Percentiles rank a stretch among this genome's conserved stretches.
phyloP scores from a whole-genome alignment of 345 rosid species.

The Syzygium oleosum region DNA sequence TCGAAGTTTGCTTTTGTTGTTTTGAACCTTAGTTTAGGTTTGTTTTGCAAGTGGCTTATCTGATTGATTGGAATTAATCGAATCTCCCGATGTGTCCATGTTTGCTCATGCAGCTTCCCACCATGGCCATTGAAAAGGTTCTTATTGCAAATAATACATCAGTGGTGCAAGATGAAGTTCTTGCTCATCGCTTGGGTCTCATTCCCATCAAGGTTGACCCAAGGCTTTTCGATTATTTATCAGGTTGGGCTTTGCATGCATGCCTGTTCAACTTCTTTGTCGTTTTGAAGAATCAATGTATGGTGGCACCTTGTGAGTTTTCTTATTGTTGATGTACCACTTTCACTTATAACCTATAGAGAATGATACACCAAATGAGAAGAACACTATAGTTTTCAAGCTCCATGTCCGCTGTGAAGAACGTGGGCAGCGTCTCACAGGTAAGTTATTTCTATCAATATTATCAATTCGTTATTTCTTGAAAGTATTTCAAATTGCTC shows the following conservation, averaged over 20 bases:
- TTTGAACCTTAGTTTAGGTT: neutral
- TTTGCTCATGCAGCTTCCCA: conserved; percentile 50
- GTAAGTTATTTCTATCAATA: conserved; percentile 19
- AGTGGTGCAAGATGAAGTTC: conserved; percentile 81
- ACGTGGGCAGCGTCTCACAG: conserved; percentile 40
- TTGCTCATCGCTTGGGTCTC: conserved; percentile 91
- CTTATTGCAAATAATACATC: conserved; percentile 86
- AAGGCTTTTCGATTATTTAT: conserved; percentile 72
- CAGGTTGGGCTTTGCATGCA: conserved; percentile 36
- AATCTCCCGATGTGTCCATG: neutral
- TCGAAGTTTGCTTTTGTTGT: neutral
- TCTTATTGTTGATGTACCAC: neutral
- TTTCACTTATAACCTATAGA: conserved; percentile 24
- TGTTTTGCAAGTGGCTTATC: neutral
- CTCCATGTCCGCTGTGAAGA: conserved; percentile 60
- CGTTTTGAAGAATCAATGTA: neutral
- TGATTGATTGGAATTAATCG: neutral
- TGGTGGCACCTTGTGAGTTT: neutral
- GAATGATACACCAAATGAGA: conserved; percentile 72
- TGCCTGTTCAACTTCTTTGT: neutral
- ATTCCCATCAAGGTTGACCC: conserved; percentile 82
- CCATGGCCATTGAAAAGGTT: conserved; percentile 96
- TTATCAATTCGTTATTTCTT: neutral
- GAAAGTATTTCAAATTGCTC: neutral
- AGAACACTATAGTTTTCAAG: conserved; percentile 89